Evolutionary conservation across 2,329 filamentous ascomycete genomes (phyloP).

Genomic region (Colletotrichum kahawae): DNA sequence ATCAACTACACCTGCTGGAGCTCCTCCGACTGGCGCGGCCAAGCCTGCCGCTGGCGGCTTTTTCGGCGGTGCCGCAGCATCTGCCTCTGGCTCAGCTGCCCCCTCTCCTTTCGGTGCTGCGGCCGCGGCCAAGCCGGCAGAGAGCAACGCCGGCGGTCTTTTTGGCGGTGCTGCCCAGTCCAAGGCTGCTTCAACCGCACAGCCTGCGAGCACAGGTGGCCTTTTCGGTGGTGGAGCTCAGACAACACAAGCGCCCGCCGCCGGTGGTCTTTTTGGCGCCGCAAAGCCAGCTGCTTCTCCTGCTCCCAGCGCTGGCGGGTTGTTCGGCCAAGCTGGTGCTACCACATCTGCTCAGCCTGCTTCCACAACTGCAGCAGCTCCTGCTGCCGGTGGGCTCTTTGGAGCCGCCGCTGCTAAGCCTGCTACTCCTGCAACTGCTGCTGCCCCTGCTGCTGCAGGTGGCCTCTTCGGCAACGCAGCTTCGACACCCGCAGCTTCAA

Average conservation of each 20-base stretch:
- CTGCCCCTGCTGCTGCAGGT: constrained; percentile 22
- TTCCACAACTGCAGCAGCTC: constrained; percentile 25
- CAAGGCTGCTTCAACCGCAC: constrained; percentile 27
- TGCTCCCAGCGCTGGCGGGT: constrained; percentile 7
- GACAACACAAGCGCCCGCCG: constrained; percentile 10
- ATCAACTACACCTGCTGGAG: constrained; percentile 61
- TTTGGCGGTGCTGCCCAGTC: constrained; percentile 35
- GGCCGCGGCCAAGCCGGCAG: constrained; percentile 2
- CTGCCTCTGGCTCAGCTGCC: constrained; percentile 12
- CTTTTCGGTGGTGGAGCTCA: constrained; percentile 13
- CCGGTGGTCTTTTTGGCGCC: constrained; percentile 28
- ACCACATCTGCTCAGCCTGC: constrained; percentile 30
- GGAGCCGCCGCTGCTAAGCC: constrained; percentile 43
- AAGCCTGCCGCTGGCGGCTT: constrained; percentile 34
- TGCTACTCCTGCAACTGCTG: constrained; percentile 33
- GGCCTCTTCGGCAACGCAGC: constrained; percentile 48
- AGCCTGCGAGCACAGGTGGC: constrained; percentile 24
- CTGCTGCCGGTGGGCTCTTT: constrained; percentile 37
- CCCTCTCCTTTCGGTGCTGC: constrained; percentile 17
- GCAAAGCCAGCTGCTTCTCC: constrained; percentile 5
- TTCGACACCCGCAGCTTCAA: constrained; percentile 35
- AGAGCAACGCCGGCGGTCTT: constrained; percentile 26
- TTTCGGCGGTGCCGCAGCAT: constrained; percentile 30
- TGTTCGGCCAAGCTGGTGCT: constrained; percentile 21
- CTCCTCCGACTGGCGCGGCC: constrained; percentile 47